Conservation (phyloP, 192 early-diverging fungal species). For the Linderina pennispora region DNA sequence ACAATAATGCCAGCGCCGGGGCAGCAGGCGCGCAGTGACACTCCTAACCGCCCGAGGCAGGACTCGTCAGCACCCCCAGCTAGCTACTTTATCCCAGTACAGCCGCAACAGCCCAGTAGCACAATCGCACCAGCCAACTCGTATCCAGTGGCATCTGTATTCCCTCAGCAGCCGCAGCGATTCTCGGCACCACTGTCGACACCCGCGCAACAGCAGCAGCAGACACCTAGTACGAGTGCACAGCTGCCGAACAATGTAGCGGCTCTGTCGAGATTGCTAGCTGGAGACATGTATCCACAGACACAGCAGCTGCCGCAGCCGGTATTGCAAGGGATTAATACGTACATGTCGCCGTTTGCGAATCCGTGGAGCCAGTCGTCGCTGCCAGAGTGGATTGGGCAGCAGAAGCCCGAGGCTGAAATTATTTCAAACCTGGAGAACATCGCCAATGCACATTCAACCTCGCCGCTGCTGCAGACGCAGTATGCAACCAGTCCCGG, state of each 20-base stretch:
- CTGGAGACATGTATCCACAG: conserved; percentile 40
- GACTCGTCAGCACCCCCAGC: no score
- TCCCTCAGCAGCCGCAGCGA: background rate
- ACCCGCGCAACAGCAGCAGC: background rate
- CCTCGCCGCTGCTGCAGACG: conserved; percentile 17
- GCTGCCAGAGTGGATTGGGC: conserved; percentile 42
- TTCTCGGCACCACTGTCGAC: background rate
- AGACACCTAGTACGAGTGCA: background rate
- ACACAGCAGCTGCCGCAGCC: conserved; percentile 41
- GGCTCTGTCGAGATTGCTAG: conserved; percentile 26
- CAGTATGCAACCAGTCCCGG: conserved; percentile 9
- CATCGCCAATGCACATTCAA: conserved; percentile 34
- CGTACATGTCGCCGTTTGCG: conserved; percentile 41
- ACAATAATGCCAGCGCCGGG: conserved; percentile 12
- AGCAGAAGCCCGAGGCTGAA: conserved; percentile 35
- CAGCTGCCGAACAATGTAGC: conserved; percentile 13
- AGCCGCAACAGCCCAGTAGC: no score
- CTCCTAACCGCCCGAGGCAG: no score
- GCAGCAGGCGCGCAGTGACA: background rate
- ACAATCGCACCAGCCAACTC: background rate
- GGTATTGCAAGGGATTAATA: conserved; percentile 39
- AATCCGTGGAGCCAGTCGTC: conserved; percentile 14
- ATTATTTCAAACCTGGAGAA: conserved; percentile 39
- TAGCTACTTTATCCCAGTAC: no score
- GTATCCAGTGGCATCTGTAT: background rate